Conservation (phyloP, 1,139 yeast species). For the Taphrina sp. region DNA sequence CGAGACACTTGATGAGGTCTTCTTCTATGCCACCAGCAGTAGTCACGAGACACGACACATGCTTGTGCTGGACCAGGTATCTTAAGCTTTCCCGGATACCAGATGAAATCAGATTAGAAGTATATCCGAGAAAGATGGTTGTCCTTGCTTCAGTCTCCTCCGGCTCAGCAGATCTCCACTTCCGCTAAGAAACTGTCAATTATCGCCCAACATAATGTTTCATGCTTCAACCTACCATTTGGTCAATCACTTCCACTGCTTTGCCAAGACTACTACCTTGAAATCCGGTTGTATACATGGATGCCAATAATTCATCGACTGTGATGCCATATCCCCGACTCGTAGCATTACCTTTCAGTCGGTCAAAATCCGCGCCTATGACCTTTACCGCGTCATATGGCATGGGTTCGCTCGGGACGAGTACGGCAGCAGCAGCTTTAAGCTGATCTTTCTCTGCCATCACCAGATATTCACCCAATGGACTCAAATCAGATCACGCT, state of each 20-base stretch:
- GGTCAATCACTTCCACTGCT: constrained; percentile 87
- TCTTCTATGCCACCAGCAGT: constrained; percentile 98
- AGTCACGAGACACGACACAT: constrained; percentile 92
- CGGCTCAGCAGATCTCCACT: constrained; percentile 54
- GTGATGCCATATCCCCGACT: constrained; percentile 66
- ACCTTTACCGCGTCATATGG: constrained; percentile 76
- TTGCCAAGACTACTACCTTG: constrained; percentile 83
- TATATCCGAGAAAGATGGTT: constrained; percentile 91
- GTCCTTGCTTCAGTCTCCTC: constrained; percentile 57
- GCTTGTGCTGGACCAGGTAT: constrained; percentile 84
- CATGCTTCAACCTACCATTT: constrained; percentile 58
- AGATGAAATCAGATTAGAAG: constrained; percentile 92
- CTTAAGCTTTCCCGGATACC: constrained; percentile 90
- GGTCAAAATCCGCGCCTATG: constrained; percentile 82
- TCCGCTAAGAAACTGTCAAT: constrained; percentile 55
- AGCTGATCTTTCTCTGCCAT: constrained; percentile 8
- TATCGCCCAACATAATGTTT: constrained; percentile 55
- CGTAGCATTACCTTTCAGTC: constrained; percentile 47
- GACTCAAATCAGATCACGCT: too few relatives aligned
- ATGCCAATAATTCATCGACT: constrained; percentile 58
- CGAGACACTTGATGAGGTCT: constrained; percentile 90
- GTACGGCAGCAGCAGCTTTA: constrained; percentile 76
- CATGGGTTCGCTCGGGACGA: constrained; percentile 80
- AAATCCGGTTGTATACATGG: constrained; percentile 97
- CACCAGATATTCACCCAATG: too few relatives aligned